Percentiles rank a stretch among this genome's conserved stretches.
These are phyloP conservation scores for Suillus cothurnatus DNA, from an alignment of 768 basidiomycete species.

Conservation along the genomic window DNA sequence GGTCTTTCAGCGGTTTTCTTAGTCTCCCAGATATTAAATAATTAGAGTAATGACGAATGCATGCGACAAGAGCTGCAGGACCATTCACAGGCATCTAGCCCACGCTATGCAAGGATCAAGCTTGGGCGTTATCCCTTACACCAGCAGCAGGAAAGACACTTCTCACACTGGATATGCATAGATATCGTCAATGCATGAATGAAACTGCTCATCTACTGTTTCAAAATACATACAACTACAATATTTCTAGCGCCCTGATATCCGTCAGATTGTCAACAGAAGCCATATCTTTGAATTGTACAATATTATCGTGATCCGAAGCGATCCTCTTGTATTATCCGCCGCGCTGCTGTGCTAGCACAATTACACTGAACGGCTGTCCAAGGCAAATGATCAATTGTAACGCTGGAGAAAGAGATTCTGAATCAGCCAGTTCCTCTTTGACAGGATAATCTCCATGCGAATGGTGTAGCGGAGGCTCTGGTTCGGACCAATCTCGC, in stretches of 20 bases:
- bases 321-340: neutral
- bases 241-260: neutral
- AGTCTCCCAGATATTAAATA: no score
- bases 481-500: neutral
- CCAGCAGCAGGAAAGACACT: no score
- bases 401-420: neutral
- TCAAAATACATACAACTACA: neutral
- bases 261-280: neutral
- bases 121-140: no score
- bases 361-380: neutral
- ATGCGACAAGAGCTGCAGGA: no score
- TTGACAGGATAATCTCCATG: neutral
- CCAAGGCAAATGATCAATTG: neutral
- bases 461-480: neutral
- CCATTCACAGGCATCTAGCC: no score
- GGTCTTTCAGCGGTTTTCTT: no score
- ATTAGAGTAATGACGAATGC: no score
- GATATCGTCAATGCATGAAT: neutral
- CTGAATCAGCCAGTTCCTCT: neutral
- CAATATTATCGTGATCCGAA: neutral
- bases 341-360: neutral
- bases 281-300: neutral
- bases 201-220: neutral
- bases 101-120: no score
- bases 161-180: no score